Evolutionary conservation across 2,329 filamentous ascomycete species (phyloP), one percentile per base, ranked within the genome.

Genomic region (Aureobasidium pullulans): DNA sequence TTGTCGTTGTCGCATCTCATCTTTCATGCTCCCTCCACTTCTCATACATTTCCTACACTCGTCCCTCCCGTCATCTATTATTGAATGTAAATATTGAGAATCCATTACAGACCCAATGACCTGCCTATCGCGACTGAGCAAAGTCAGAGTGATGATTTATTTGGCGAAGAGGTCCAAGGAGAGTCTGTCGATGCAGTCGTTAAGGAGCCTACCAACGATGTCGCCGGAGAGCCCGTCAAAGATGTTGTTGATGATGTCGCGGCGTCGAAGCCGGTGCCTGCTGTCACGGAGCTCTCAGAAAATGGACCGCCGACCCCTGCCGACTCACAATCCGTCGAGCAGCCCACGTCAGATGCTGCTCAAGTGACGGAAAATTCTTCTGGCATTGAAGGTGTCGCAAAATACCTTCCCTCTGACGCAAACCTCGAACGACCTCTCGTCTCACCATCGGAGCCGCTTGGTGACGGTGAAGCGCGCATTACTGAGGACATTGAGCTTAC

Each of bases 301-400:
- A 53, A 52, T 10, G 37, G 32, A 6, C 39, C 57, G 7, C 47
- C 57, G 6, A 40, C 37, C 28, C 48, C 57, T 6, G 46, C 46
- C 15, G 47, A 50, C 40, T 52, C 57, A 15, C 59, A 60, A 34
- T 36, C 59, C n/a, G 50, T 61, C 29, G 59, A 61, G 9, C 61
- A 53, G 16, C 47, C 60, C 36, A 57, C 43, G 5, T 37, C 57
- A 15, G 48, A 39, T 23, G 36, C 52, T 13, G 72, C 73, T 48
- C 74, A 75, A 34, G 66, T 71, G 3, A 73, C 73, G 50, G 69
- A 77, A 64, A 70, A 73, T n/a, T 71, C 73, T 10, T 69, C 71
- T 57, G 76, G 75, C 54, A 77, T 78, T 34, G 74, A 75, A 31
- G 70, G 74, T 5, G 66, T 75, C 31, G 71, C 75, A 19, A 72